Conservation (phyloP, 2,329 filamentous ascomycete genomes). For the Sordariomycetes sp. region DNA sequence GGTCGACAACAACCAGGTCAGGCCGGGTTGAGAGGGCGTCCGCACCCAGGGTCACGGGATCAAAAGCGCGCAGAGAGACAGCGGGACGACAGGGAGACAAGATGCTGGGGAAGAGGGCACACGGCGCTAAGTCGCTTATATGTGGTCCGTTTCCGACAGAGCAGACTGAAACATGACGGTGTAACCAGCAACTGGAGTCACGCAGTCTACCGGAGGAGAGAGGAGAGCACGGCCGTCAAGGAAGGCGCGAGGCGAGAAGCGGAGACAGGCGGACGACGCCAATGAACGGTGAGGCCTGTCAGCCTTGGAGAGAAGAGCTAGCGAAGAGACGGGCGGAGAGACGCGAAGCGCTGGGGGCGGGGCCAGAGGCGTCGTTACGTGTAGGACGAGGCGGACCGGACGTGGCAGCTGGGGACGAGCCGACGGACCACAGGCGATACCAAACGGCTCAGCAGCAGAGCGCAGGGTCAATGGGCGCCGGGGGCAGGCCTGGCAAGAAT, state of each 20-base stretch:
- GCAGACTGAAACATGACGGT: conserved; percentile 23
- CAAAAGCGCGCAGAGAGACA: background rate
- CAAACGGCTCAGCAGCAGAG: background rate
- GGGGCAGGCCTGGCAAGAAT: no score
- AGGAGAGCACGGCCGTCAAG: background rate
- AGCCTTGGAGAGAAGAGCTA: background rate
- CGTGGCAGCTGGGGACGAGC: background rate
- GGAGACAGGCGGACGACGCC: background rate
- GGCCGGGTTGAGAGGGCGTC: background rate
- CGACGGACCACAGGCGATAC: background rate
- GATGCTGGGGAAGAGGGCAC: background rate
- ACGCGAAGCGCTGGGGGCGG: background rate
- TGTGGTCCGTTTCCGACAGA: background rate
- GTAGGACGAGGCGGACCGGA: background rate
- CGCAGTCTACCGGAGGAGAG: background rate
- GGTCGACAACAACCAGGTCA: background rate
- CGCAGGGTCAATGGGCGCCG: background rate
- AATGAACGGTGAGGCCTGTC: background rate
- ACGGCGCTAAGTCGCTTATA: background rate
- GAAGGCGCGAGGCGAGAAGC: background rate
- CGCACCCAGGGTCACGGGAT: background rate
- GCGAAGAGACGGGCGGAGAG: background rate
- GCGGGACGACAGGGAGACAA: background rate
- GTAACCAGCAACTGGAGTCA: conserved; percentile 14
- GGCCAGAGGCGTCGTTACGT: background rate